Percentiles rank a stretch among this genome's conserved stretches.
phyloP scores from a whole-genome alignment of 2,329 filamentous ascomycete species.

The Paramyrothecium roridum region DNA sequence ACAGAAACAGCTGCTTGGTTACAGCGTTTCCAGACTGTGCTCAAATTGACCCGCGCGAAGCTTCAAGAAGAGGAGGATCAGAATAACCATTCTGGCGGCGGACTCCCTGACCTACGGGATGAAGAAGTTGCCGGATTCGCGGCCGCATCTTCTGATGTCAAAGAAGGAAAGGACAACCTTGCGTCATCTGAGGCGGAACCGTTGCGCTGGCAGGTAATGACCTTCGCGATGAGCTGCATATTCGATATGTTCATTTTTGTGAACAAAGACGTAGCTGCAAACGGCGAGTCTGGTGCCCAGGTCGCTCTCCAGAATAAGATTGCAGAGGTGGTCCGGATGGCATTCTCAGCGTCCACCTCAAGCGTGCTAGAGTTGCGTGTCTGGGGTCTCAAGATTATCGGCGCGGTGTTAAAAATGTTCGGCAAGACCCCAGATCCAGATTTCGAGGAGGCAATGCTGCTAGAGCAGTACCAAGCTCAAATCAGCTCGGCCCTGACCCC shows the following conservation, averaged over 20 bases:
- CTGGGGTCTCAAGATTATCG: constrained; percentile 89
- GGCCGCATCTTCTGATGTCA: constrained; percentile 60
- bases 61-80: constrained; percentile 48
- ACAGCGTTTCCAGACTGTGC: constrained; percentile 78
- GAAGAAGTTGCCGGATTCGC: constrained; percentile 97
- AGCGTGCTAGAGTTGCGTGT: constrained; percentile 87
- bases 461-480: constrained; percentile 98
- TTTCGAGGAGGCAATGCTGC: constrained; percentile 91
- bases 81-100: constrained; percentile 40
- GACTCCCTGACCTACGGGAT: constrained; percentile 79
- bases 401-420: constrained; percentile 92
- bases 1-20: constrained; percentile 82
- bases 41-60: constrained; percentile 81
- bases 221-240: constrained; percentile 88
- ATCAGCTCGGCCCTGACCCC: constrained; percentile 96
- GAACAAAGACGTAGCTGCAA: constrained; percentile 72
- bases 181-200: constrained; percentile 71
- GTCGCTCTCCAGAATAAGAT: constrained; percentile 76
- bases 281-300: constrained; percentile 76
- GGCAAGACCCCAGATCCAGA: constrained; percentile 94
- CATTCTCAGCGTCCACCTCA: constrained; percentile 94
- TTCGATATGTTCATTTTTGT: constrained; percentile 78
- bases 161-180: constrained; percentile 51
- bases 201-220: constrained; percentile 90
- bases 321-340: constrained; percentile 92